Evolutionary conservation across 164 flowering plant genomes (phyloP).

Genomic region (Magnolia sinica): DNA sequence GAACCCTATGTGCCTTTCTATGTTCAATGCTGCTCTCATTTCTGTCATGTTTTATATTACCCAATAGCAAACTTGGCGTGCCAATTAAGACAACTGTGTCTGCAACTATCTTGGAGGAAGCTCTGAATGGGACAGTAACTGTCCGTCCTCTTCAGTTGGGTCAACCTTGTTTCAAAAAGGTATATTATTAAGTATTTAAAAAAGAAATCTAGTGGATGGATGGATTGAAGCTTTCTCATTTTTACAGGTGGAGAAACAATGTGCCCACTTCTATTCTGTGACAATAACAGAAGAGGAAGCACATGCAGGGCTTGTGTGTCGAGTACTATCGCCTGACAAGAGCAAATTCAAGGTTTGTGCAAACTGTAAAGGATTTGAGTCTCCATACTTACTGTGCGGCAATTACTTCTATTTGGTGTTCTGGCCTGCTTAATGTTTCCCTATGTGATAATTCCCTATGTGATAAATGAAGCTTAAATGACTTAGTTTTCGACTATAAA

Average conservation of each 20-base stretch:
- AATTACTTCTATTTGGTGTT: background rate
- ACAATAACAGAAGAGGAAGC: constrained; percentile 78
- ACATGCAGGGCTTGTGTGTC: constrained; percentile 68
- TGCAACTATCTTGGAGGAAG: constrained; percentile 92
- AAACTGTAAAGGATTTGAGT: background rate
- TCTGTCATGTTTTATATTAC: background rate
- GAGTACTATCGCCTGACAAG: constrained; percentile 71
- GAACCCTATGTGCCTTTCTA: background rate
- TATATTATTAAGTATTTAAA: constrained; percentile 14
- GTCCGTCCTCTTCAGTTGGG: constrained; percentile 63
- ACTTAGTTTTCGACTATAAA: too few species aligned
- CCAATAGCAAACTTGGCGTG: constrained; percentile 84
- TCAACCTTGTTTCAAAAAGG: constrained; percentile 60
- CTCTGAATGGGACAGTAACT: constrained; percentile 69
- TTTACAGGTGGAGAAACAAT: constrained; percentile 89
- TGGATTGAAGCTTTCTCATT: background rate
- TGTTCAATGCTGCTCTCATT: background rate
- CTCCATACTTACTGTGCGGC: background rate
- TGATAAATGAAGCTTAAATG: background rate
- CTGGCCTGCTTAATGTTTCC: background rate
- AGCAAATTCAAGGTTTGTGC: constrained; percentile 88
- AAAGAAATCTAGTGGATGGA: background rate
- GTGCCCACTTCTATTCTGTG: constrained; percentile 89
- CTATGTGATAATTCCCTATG: background rate
- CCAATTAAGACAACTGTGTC: constrained; percentile 96